Conservation (phyloP, 345 rosid species). For the Eucalyptus grandis region DNA sequence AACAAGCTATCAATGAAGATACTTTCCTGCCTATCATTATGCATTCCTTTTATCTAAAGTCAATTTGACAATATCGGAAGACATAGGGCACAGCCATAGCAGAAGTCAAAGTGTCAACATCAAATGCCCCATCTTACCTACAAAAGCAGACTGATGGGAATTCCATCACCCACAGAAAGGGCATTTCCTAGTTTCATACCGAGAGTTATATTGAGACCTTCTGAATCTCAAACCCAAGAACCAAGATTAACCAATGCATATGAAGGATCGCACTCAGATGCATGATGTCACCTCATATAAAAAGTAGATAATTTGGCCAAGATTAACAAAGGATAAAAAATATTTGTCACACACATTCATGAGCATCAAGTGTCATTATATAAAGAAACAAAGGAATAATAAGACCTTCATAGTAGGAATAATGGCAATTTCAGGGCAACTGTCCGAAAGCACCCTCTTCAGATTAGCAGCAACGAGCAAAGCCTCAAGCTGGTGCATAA, state of each 20-base stretch:
- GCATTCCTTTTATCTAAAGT: neutral
- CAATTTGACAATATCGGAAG: neutral
- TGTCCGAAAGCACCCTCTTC: constrained; percentile 36
- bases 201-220: neutral
- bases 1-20: neutral
- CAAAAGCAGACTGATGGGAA: neutral
- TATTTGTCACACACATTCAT: neutral
- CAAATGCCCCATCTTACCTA: neutral
- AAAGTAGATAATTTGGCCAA: neutral
- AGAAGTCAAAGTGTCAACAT: neutral
- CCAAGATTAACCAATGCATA: neutral
- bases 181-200: neutral
- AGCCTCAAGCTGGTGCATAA: constrained; percentile 70
- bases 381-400: neutral
- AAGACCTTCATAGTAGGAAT: constrained; percentile 75
- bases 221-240: neutral
- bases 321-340: neutral
- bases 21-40: neutral
- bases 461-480: constrained; percentile 64
- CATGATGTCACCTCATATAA: neutral
- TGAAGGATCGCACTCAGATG: neutral
- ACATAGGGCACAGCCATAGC: neutral
- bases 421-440: constrained; percentile 13
- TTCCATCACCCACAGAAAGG: neutral
- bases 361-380: neutral